phyloP scores from a whole-genome alignment of 371 early-diverging fungal genomes.

The Cokeromyces recurvatus region DNA sequence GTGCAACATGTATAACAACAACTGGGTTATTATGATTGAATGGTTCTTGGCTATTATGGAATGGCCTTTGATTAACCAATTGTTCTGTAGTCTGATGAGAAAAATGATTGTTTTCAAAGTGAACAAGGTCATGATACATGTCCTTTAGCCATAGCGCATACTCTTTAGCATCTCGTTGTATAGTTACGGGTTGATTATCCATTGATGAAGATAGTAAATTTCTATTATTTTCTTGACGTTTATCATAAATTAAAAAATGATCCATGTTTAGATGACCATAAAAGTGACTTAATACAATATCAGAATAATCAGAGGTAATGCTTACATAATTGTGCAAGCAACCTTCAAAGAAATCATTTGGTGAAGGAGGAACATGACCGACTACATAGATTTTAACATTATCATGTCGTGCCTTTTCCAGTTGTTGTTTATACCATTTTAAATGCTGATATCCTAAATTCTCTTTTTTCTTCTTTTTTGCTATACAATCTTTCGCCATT shows the following conservation, averaged over 20 bases:
- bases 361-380: slow-evolving; percentile 74
- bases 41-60: too few species aligned
- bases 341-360: slow-evolving; percentile 55
- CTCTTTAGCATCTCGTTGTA: slow-evolving; percentile 32
- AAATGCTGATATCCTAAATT: slow-evolving; percentile 61
- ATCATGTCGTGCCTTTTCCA: slow-evolving; percentile 34
- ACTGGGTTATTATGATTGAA: slow-evolving; percentile 14
- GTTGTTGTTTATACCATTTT: slow-evolving; percentile 60
- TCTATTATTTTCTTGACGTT: background rate
- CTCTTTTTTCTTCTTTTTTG: slow-evolving; percentile 12
- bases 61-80: too few species aligned
- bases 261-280: slow-evolving; percentile 85
- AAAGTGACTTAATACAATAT: slow-evolving; percentile 68
- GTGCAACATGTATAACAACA: slow-evolving; percentile 58
- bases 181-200: slow-evolving; percentile 34
- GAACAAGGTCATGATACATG: slow-evolving; percentile 27
- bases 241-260: slow-evolving; percentile 58
- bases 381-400: slow-evolving; percentile 49
- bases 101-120: slow-evolving; percentile 29
- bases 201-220: slow-evolving; percentile 11
- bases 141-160: slow-evolving; percentile 30
- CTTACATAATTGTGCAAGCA: slow-evolving; percentile 60
- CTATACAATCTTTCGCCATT: slow-evolving; percentile 65
- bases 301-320: slow-evolving; percentile 52
- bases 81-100: too few species aligned